Evolutionary conservation across 257 asterid genomes (phyloP), one percentile per base, ranked within the genome.

Genomic region (Solanum lycopersicoides): DNA sequence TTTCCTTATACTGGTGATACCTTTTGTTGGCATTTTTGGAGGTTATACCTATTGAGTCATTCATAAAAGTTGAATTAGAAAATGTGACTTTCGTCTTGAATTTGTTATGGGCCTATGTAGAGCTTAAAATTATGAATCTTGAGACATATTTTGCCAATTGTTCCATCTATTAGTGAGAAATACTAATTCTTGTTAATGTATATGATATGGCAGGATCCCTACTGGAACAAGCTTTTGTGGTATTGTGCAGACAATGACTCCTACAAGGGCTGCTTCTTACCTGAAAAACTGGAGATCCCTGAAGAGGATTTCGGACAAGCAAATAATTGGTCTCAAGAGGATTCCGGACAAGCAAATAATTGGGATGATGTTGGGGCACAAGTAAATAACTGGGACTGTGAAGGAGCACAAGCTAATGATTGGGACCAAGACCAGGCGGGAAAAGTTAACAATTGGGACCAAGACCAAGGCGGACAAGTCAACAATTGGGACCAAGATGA

Each of bases 261-360:
- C 83, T 97, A 97, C 86, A 90, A 89, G 87, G 99, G 99, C 50
- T 95, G 98, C 92, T 97, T 97, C 88, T 96, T 97, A 66, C 99
- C 99, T 2, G 91, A 83, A 71, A 93, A 87, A 87, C 88, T 89
- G 88, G 94, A 87, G 85, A 74, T 87, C 75, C 39, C 42, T 44
- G 89, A 74, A 56, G 89, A 87, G 86, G 92, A 84, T 28, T 74
- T 87, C 71, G 60, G 73, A 41, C 84, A 77, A 59, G 65, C 69
- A 42, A 85, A 85, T 69, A 11, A 69, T 30, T 75, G 42, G 82
- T 28, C 50, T 42, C 89, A 73, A 50, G 89, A 87, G 86, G 90
- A 84, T 28, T 75, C 88, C 35, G 65, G 71, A 44, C 85, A 80
- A 44, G 72, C 74, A 50, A 86, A 86, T 73, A 14, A 37, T 35